Evolutionary conservation across 129 eudicot genomes (phyloP).

Genomic region (Flaveria bidentis): DNA sequence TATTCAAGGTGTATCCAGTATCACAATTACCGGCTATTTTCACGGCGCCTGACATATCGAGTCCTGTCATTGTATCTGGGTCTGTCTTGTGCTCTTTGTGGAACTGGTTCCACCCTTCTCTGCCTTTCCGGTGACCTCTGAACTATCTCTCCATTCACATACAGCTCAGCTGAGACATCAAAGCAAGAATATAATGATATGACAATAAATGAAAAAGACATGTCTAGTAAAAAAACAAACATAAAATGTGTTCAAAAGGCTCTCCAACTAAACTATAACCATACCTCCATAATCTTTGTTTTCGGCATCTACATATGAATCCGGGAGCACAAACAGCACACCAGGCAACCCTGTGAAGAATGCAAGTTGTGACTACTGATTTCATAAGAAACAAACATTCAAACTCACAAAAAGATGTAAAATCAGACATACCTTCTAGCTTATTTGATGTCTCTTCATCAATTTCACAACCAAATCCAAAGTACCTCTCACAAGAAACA

Average conservation of each 20-base stretch:
- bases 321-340: conserved; percentile 90
- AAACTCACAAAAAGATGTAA: background rate
- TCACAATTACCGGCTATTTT: conserved; percentile 53
- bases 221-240: background rate
- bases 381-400: background rate
- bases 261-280: conserved; percentile 1
- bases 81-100: conserved; percentile 83
- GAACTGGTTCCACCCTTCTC: conserved; percentile 94
- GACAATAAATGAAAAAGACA: background rate
- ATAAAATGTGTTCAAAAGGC: background rate
- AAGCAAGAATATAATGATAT: background rate
- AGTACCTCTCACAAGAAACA: conserved; percentile 93
- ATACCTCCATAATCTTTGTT: conserved; percentile 95
- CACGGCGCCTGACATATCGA: conserved; percentile 87
- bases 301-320: conserved; percentile 95
- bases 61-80: conserved; percentile 94
- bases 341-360: conserved; percentile 76
- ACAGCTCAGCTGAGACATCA: conserved; percentile 73
- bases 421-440: conserved; percentile 64
- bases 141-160: conserved; percentile 95
- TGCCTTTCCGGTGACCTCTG: conserved; percentile 94
- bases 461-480: conserved; percentile 94
- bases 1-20: conserved; percentile 6
- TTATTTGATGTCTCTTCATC: conserved; percentile 97
- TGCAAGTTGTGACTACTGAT: background rate